Conservation (phyloP, 2,329 filamentous ascomycete species). For the Clarireedia paspali region DNA sequence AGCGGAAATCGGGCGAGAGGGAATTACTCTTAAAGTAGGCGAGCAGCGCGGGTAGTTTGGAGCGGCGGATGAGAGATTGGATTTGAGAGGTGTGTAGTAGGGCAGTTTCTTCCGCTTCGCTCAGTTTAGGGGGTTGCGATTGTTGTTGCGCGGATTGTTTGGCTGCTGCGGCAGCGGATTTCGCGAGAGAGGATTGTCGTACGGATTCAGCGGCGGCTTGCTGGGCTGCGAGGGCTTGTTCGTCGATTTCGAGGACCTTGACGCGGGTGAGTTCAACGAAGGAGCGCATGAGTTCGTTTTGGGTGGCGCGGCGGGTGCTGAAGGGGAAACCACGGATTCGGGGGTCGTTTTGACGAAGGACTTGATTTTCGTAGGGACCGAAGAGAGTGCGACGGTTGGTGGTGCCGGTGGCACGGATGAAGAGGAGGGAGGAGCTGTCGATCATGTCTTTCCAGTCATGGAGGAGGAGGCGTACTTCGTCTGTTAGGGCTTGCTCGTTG, state of each 20-base stretch:
- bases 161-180: slow-evolving; percentile 30
- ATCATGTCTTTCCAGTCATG: slow-evolving; percentile 80
- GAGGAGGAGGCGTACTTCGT: slow-evolving; percentile 79
- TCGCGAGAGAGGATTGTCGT: slow-evolving; percentile 34
- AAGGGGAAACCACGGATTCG: slow-evolving; percentile 87
- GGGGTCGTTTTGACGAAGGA: slow-evolving; percentile 70
- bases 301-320: slow-evolving; percentile 82
- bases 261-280: slow-evolving; percentile 91
- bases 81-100: slow-evolving; percentile 82
- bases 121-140: slow-evolving; percentile 48
- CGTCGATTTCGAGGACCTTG: slow-evolving; percentile 73
- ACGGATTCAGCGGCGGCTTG: slow-evolving; percentile 39
- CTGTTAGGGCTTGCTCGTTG: slow-evolving; percentile 82
- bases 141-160: slow-evolving; percentile 39
- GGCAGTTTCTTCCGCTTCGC: slow-evolving; percentile 77
- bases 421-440: slow-evolving; percentile 76
- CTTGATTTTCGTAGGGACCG: slow-evolving; percentile 83
- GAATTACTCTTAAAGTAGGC: slow-evolving; percentile 75
- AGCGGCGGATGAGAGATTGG: slow-evolving; percentile 78
- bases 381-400: slow-evolving; percentile 85
- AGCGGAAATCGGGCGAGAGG: slow-evolving; percentile 64
- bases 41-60: slow-evolving; percentile 79
- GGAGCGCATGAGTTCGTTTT: slow-evolving; percentile 87
- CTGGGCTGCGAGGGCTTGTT: slow-evolving; percentile 47
- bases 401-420: slow-evolving; percentile 80